phyloP scores from a whole-genome alignment of 352 stramenopile genomes.

The Globisporangium middletonii region DNA sequence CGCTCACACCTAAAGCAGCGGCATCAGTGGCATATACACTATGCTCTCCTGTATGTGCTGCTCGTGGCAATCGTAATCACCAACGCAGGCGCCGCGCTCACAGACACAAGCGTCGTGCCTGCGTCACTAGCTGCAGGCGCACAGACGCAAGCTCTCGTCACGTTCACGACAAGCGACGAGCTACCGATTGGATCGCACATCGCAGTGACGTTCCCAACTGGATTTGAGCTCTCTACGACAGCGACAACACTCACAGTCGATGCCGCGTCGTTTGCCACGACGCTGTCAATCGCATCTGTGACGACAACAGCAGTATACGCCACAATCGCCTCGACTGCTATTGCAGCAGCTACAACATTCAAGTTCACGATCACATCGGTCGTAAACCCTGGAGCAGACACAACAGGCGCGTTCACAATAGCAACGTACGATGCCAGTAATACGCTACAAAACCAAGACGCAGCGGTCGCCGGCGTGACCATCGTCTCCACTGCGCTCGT shows the following conservation, averaged over 20 bases:
- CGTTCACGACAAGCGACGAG: constrained; percentile 21
- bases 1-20: no score
- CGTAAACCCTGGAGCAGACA: constrained; percentile 22
- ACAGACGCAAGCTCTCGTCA: constrained; percentile 16
- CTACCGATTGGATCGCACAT: constrained; percentile 19
- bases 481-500: constrained; percentile 19
- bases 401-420: constrained; percentile 19
- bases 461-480: neutral
- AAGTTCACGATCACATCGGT: constrained; percentile 24
- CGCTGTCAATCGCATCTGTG: constrained; percentile 19
- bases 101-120: constrained; percentile 16
- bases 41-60: no score
- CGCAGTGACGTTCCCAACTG: constrained; percentile 24
- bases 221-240: constrained; percentile 21
- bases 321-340: constrained; percentile 13
- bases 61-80: no score
- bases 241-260: constrained; percentile 7
- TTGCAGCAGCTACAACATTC: constrained; percentile 19
- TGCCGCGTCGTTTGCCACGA: constrained; percentile 14
- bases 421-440: constrained; percentile 17
- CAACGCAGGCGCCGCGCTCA: constrained; percentile 16
- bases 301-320: constrained; percentile 18
- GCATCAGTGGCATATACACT: no score
- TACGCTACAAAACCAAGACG: constrained; percentile 8
- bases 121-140: constrained; percentile 19